Conservation (phyloP, 179 eudicot species). For the Patellifolia procumbens region DNA sequence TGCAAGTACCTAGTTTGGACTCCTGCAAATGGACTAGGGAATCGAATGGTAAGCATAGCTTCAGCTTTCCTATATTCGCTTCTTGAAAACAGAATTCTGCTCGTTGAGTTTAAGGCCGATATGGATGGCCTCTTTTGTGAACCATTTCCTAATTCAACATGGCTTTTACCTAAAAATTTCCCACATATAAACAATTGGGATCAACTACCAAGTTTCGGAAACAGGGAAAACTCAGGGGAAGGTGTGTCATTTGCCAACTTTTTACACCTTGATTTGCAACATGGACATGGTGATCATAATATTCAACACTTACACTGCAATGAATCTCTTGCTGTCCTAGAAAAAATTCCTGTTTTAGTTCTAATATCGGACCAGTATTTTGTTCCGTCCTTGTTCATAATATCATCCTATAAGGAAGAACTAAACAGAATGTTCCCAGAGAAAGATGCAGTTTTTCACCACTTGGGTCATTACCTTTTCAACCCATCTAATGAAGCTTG, state of each 20-base stretch:
- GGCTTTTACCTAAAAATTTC: slow-evolving; percentile 65
- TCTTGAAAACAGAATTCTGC: slow-evolving; percentile 65
- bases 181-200: slow-evolving; percentile 45
- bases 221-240: slow-evolving; percentile 14
- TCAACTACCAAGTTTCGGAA: slow-evolving; percentile 36
- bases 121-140: slow-evolving; percentile 66
- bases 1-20: slow-evolving; percentile 80
- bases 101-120: slow-evolving; percentile 60
- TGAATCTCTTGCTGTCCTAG: slow-evolving; percentile 35
- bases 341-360: slow-evolving; percentile 42
- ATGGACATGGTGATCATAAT: slow-evolving; percentile 42
- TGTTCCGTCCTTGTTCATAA: slow-evolving; percentile 52
- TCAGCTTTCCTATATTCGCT: slow-evolving; percentile 75
- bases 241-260: slow-evolving; percentile 15
- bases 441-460: slow-evolving; percentile 55
- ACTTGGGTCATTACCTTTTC: slow-evolving; percentile 62
- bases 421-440: slow-evolving; percentile 52
- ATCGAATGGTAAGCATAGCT: slow-evolving; percentile 63
- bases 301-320: slow-evolving; percentile 56
- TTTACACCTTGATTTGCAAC: slow-evolving; percentile 48
- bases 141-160: slow-evolving; percentile 66
- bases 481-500: slow-evolving; percentile 68
- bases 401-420: slow-evolving; percentile 47
- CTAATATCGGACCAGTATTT: slow-evolving; percentile 58
- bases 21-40: slow-evolving; percentile 69